Evolutionary conservation across 129 eudicot genomes (phyloP), one percentile per base, ranked within the genome.

Genomic region (Dittrichia graveolens): DNA sequence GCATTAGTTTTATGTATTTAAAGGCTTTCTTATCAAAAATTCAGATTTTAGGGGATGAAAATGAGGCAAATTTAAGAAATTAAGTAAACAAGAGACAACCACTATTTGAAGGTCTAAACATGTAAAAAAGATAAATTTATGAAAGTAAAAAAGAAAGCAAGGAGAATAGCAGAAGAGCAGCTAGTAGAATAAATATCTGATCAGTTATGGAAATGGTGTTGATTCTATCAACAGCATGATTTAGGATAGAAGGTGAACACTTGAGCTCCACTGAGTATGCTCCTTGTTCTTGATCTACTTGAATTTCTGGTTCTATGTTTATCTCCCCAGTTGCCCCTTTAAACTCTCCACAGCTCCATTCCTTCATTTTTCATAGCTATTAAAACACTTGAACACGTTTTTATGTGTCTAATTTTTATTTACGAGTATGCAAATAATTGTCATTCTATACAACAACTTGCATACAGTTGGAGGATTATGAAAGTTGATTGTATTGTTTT

Each of bases 281-380:
- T 42, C 89, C 73, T 45, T 75, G 81, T 48, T 48, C 75, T 15
- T 70, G 53, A 19, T 76, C 78, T 52, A 67, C 89, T 31, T 81
- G 81, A 43, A 81, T 67, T 55, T 80, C 84, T 60, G 88, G 85
- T 79, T 83, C 89, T 47, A 87, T 81, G 71, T 80, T 71, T 61
- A 87, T 69, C 76, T 87, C 84, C 49, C 91, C 96, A 24, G 61
- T 45, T 31, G 88, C 83, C 7, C 86, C 81, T 75, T 85, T 90
- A 39, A 81, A 83, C 72, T 85, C 94, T 46, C 91, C 81, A 55
- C 55, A 73, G 70, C 96, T 85, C 94, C 93, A 83, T 78, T 90
- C 87, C 96, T 90, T 57, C 37, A 50, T 4, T 38, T 61, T 10
- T 4, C 5, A 4, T 15, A 15, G 38, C 15, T 6, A 62, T 40